Percentiles rank a stretch among this genome's conserved stretches.
Evolutionary conservation across 2,329 filamentous ascomycete genomes (phyloP).

Genomic region (Coniochaeta ligniaria): DNA sequence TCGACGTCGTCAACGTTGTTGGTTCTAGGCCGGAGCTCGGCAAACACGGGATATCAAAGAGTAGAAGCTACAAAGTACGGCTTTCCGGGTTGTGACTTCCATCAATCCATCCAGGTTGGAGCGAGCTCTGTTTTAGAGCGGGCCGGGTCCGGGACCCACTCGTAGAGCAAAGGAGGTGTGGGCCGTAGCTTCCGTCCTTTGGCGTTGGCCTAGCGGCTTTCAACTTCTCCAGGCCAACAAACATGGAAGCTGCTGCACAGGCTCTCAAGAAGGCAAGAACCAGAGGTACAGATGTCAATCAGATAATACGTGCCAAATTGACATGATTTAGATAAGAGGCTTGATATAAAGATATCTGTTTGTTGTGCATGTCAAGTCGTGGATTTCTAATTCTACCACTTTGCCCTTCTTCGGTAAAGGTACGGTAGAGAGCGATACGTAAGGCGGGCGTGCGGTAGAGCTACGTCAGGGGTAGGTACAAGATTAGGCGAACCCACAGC

Average conservation of each 20-base stretch:
- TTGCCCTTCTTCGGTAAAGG: neutral
- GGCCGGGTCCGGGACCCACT: neutral
- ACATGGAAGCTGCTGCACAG: too few relatives aligned
- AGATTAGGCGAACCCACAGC: neutral
- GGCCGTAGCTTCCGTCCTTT: neutral
- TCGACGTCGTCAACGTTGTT: too few relatives aligned
- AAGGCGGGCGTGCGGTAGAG: neutral
- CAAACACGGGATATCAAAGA: neutral
- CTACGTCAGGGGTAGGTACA: conserved; percentile 1
- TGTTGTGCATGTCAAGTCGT: too few relatives aligned
- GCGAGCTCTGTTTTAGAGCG: neutral
- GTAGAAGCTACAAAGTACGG: neutral
- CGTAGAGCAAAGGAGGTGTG: neutral
- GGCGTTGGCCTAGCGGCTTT: neutral
- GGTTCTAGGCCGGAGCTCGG: too few relatives aligned
- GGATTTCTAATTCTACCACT: neutral
- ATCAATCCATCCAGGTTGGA: neutral
- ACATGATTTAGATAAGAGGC: too few relatives aligned
- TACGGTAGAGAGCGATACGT: too few relatives aligned
- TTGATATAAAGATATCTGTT: too few relatives aligned
- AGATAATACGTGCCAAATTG: too few relatives aligned
- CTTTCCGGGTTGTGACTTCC: too few relatives aligned
- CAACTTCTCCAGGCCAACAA: neutral
- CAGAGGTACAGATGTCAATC: neutral
- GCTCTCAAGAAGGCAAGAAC: neutral